Evolutionary conservation across 129 eudicot genomes (phyloP).

Genomic region (Flaveria linearis): DNA sequence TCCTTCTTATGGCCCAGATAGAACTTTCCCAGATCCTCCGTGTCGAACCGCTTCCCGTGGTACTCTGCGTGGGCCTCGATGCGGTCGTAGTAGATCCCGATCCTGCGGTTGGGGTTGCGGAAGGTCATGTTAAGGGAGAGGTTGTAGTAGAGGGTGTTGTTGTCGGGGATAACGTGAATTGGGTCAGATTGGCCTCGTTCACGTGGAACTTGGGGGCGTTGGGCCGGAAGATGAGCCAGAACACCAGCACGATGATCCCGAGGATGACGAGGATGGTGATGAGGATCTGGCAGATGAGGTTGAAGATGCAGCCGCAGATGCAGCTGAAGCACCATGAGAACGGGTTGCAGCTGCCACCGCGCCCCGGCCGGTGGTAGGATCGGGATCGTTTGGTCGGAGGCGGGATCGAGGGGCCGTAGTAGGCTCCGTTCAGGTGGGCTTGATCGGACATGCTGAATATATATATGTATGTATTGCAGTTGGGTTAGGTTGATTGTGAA

Average conservation of each 20-base stretch:
- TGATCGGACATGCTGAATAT: slow-evolving; percentile 24
- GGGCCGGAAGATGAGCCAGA: slow-evolving; percentile 68
- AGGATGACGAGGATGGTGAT: slow-evolving; percentile 47
- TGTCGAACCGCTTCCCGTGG: slow-evolving; percentile 21
- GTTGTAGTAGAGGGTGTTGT: slow-evolving; percentile 62
- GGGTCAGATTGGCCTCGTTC: slow-evolving; percentile 53
- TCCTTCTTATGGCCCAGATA: slow-evolving; percentile 39
- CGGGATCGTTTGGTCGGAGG: slow-evolving; percentile 44
- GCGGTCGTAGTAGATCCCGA: slow-evolving; percentile 67
- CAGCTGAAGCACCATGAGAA: slow-evolving; percentile 62
- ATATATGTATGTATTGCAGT: too few species aligned
- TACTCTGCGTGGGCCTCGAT: slow-evolving; percentile 53
- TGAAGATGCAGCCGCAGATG: slow-evolving; percentile 54
- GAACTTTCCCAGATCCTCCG: slow-evolving; percentile 22
- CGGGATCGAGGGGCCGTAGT: slow-evolving; percentile 69
- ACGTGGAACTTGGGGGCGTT: slow-evolving; percentile 56
- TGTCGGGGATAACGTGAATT: slow-evolving; percentile 45
- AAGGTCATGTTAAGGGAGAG: slow-evolving; percentile 60
- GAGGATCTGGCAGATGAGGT: slow-evolving; percentile 57
- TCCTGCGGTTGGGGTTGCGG: slow-evolving; percentile 63
- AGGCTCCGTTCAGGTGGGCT: slow-evolving; percentile 55
- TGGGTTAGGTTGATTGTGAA: slow-evolving; percentile 23
- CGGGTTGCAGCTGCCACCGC: slow-evolving; percentile 56
- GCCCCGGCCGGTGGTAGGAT: slow-evolving; percentile 53
- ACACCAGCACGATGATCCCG: slow-evolving; percentile 41